Conservation (phyloP, 768 basidiomycete species). For the Amanita rubescens region DNA sequence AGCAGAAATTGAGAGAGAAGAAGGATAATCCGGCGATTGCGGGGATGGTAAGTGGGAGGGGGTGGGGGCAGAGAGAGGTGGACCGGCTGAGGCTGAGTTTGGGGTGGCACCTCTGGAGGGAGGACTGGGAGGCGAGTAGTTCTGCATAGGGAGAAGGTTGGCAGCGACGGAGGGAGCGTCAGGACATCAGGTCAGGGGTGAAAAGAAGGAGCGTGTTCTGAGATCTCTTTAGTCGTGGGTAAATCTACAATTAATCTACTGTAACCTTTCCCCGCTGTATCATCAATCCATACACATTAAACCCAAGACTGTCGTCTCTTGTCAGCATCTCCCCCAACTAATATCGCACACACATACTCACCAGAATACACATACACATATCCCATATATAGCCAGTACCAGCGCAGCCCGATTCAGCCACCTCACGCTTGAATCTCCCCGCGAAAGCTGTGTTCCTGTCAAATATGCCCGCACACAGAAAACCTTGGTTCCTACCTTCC, state of each 20-base stretch:
- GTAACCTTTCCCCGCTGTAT: slow-evolving; percentile 18
- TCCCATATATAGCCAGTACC: slow-evolving; percentile 67
- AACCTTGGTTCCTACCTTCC: slow-evolving; percentile 52
- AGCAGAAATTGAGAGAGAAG: slow-evolving; percentile 9
- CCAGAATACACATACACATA: slow-evolving; percentile 77
- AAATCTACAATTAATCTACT: slow-evolving; percentile 13
- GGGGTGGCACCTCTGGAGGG: slow-evolving; percentile 12
- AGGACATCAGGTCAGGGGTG: slow-evolving; percentile 21
- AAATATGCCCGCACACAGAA: slow-evolving; percentile 4
- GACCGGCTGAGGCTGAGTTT: slow-evolving; percentile 11
- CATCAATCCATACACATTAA: slow-evolving; percentile 66
- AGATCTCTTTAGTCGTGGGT: slow-evolving; percentile 27
- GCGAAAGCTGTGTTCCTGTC: slow-evolving; percentile 47
- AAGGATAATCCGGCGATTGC: neutral
- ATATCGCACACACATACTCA: too few species aligned
- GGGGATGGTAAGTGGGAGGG: slow-evolving; percentile 13
- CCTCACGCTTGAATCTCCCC: slow-evolving; percentile 48
- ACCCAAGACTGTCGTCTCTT: slow-evolving; percentile 40
- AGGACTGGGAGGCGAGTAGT: slow-evolving; percentile 8
- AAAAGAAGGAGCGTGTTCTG: slow-evolving; percentile 6
- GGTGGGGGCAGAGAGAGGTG: slow-evolving; percentile 11
- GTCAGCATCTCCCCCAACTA: too few species aligned
- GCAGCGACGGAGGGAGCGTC: slow-evolving; percentile 10
- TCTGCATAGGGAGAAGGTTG: slow-evolving; percentile 6
- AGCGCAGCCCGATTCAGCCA: slow-evolving; percentile 52